Evolutionary conservation across 495 filamentous ascomycete genomes (phyloP).

Genomic region (Coniosporium apollinis): DNA sequence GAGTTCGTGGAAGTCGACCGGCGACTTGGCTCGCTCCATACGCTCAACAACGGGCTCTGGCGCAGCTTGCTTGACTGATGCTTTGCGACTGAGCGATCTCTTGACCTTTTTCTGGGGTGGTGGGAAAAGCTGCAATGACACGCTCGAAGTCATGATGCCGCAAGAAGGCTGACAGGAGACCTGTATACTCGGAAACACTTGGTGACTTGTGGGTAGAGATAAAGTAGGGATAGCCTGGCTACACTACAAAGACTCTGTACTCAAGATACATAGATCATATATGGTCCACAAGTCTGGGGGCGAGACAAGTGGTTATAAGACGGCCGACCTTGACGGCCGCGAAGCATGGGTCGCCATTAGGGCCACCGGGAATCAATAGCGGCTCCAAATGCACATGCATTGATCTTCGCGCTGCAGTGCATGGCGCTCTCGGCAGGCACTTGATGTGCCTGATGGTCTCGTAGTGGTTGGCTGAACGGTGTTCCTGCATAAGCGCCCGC

Average conservation of each 20-base stretch:
- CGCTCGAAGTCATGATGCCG: constrained; percentile 17
- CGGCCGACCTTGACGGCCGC: background rate
- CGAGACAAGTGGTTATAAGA: background rate
- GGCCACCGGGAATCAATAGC: constrained; percentile 14
- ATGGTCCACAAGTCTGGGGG: background rate
- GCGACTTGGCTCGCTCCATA: constrained; percentile 15
- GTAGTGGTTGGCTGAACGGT: no score
- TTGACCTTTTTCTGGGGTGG: constrained; percentile 22
- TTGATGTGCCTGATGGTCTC: no score
- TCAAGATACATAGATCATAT: no score
- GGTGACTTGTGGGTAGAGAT: background rate
- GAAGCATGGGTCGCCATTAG: background rate
- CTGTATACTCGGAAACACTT: no score
- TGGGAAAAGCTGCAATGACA: constrained; percentile 39
- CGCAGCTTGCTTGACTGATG: constrained; percentile 15
- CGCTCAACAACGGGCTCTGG: constrained; percentile 24
- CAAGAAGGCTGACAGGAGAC: constrained; percentile 2
- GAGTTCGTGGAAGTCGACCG: constrained; percentile 17
- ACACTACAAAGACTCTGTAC: background rate
- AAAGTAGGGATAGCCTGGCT: background rate
- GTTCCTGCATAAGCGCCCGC: no score
- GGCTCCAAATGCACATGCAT: no score
- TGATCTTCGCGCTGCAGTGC: no score
- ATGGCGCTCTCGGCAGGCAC: no score
- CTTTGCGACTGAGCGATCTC: constrained; percentile 11